Evolutionary conservation across 2,329 filamentous ascomycete species (phyloP).

Genomic region (Xylariaceae sp.): DNA sequence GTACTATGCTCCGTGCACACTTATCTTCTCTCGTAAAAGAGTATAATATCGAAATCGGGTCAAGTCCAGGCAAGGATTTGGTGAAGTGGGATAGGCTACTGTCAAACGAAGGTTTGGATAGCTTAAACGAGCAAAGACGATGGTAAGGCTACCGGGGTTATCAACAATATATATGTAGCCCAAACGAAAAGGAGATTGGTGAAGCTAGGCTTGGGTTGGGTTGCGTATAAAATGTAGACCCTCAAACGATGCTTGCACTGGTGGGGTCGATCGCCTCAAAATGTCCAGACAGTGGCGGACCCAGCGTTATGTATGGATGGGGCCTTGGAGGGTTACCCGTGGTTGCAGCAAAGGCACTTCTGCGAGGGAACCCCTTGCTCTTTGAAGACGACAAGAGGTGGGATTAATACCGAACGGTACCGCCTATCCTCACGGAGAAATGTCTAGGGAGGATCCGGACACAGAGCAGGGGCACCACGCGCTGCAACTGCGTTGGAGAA

Average conservation of each 20-base stretch:
- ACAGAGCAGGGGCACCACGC: constrained; percentile 51
- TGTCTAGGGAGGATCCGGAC: constrained; percentile 54
- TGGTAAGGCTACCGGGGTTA: constrained; percentile 7
- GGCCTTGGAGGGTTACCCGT: constrained; percentile 48
- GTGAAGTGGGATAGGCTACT: constrained; percentile 1
- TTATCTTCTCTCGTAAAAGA: constrained; percentile 6
- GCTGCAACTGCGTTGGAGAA: constrained; percentile 35
- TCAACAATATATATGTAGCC: constrained; percentile 34
- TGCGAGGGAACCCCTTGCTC: constrained; percentile 49
- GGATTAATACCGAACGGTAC: constrained; percentile 56
- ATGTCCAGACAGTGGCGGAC: constrained; percentile 48
- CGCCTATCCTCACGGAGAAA: constrained; percentile 53
- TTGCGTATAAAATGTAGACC: constrained; percentile 48
- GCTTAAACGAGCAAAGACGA: constrained; percentile 11
- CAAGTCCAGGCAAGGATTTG: constrained; percentile 15
- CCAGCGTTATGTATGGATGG: constrained; percentile 52
- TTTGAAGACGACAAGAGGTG: constrained; percentile 53
- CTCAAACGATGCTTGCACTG: constrained; percentile 47
- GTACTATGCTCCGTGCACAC: constrained; percentile 4
- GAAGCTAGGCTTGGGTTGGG: constrained; percentile 35
- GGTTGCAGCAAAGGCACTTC: constrained; percentile 49
- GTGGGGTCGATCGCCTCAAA: constrained; percentile 51
- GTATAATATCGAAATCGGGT: constrained; percentile 8
- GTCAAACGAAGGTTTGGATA: constrained; percentile 14
- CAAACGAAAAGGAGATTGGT: constrained; percentile 26